Evolutionary conservation across 2,329 filamentous ascomycete species (phyloP), one percentile per base, ranked within the genome.

Genomic region (Juglanconis juglandina): DNA sequence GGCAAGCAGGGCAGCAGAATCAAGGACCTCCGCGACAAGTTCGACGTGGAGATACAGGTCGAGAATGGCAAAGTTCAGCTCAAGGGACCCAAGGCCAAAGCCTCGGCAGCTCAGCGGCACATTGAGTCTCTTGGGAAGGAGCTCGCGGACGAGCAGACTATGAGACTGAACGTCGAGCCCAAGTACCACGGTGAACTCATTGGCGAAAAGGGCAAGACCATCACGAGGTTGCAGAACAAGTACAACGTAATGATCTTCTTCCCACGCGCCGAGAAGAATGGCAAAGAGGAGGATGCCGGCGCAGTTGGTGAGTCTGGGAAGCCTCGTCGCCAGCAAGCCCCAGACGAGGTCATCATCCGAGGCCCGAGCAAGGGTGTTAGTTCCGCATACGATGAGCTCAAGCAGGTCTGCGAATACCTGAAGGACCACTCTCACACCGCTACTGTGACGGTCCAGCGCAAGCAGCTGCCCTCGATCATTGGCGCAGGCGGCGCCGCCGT

Each of bases 161-260:
- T 96, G 73, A 80, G 86, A 11, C 81, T 99, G 58, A 96, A 96
- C 81, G 90, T 99, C 67, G 91, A 96, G 60, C 89, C 94, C 58
- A 92, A 96, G 77, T 98, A 90, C 76, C 95, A 99, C 76, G 86
- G 92, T 62, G 93, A 97, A 72, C 82, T 99, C 58, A 99, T 99
- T 68, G 95, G 95, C 53, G 85, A 91, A 24, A 88, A 91, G 69
- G 95, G 95, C 62, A 86, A 82, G 70, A 91, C 96, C 72, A 94
- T 99, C 70, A 95, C 95, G 77, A 89, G 91, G 66, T 84, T 99
- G 32, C 93, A 99, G 76, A 91, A 88, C 59, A 89, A 93, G 51
- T 97, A 99, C 81, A 89, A 90, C 71, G 95, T 99, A 47, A 87
- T 93, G 64, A 95, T 99, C 68, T 94, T 97, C 77, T 99, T 99